Evolutionary conservation across 1,139 yeast species (phyloP).

Genomic region (Saccharomyces hybrid): DNA sequence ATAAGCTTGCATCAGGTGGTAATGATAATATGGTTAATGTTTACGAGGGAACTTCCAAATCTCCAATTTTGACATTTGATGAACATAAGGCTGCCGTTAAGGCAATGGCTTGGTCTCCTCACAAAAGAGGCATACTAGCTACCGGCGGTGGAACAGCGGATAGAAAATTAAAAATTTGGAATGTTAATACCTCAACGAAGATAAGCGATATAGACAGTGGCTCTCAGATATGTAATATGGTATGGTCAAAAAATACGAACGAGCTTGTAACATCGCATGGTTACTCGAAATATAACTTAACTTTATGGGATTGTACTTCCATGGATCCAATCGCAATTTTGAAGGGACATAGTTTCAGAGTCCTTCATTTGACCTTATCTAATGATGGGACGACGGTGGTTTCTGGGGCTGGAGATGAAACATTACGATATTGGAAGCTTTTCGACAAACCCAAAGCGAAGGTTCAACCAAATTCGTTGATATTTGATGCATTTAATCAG

Average conservation of each 20-base stretch:
- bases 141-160: slow-evolving; percentile 98
- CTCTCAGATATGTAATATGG: slow-evolving; percentile 88
- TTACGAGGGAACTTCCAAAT: slow-evolving; percentile 75
- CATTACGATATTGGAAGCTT: slow-evolving; percentile 86
- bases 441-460: slow-evolving; percentile 66
- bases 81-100: slow-evolving; percentile 95
- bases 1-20: slow-evolving; percentile 85
- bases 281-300: slow-evolving; percentile 80
- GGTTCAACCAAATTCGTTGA: slow-evolving; percentile 50
- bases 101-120: slow-evolving; percentile 97
- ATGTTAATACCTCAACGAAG: slow-evolving; percentile 69
- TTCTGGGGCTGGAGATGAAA: slow-evolving; percentile 98
- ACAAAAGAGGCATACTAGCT: slow-evolving; percentile 85
- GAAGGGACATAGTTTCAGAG: slow-evolving; percentile 92
- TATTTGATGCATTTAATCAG: slow-evolving; percentile 74
- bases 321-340: slow-evolving; percentile 90
- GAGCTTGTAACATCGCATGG: slow-evolving; percentile 95
- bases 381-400: slow-evolving; percentile 98
- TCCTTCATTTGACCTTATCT: slow-evolving; percentile 79
- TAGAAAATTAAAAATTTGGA: slow-evolving; percentile 85
- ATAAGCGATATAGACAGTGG: slow-evolving; percentile 83
- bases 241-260: slow-evolving; percentile 88
- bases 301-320: slow-evolving; percentile 89
- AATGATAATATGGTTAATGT: slow-evolving; percentile 79
- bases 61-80: slow-evolving; percentile 64